phyloP scores from a whole-genome alignment of 1,284 basidiomycete genomes.

The Pseudozyma sp. region DNA sequence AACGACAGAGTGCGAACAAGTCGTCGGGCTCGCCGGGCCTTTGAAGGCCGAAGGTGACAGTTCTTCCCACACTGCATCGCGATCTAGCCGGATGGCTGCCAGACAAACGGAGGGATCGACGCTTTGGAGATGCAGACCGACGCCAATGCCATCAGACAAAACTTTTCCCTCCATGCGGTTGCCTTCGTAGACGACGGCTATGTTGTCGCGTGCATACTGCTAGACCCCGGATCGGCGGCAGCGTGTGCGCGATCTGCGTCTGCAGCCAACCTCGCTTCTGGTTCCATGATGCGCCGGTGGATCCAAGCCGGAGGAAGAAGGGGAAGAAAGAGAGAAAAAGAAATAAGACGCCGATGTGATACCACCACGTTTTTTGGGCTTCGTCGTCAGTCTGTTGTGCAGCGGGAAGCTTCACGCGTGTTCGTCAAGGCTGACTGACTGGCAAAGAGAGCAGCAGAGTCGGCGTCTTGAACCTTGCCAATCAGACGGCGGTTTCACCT shows the following conservation, averaged over 20 bases:
- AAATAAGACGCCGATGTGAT: slow-evolving; percentile 8
- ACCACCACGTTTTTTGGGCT: not conserved
- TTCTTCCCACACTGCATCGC: too few relatives aligned
- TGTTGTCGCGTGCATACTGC: not conserved
- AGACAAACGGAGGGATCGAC: slow-evolving; percentile 1
- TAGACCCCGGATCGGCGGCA: slow-evolving; percentile 22
- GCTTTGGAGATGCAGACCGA: slow-evolving; percentile 13
- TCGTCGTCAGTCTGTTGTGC: not conserved
- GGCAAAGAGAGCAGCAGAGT: too few relatives aligned
- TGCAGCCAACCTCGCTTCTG: slow-evolving; percentile 2
- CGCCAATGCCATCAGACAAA: slow-evolving; percentile 2
- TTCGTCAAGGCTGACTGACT: too few relatives aligned
- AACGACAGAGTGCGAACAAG: too few relatives aligned
- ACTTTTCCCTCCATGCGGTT: not conserved
- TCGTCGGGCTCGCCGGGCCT: too few relatives aligned
- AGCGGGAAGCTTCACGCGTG: too few relatives aligned
- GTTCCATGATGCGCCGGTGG: too few relatives aligned
- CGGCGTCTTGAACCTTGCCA: too few relatives aligned
- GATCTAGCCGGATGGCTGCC: not conserved
- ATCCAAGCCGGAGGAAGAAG: not conserved
- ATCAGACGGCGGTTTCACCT: too few relatives aligned
- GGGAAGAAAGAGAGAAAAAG: not conserved
- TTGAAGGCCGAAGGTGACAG: too few relatives aligned
- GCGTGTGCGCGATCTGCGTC: slow-evolving; percentile 16
- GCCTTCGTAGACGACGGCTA: not conserved